Evolutionary conservation across 202 grass and related monocot species (phyloP).

Genomic region (Saccharum hybrid): DNA sequence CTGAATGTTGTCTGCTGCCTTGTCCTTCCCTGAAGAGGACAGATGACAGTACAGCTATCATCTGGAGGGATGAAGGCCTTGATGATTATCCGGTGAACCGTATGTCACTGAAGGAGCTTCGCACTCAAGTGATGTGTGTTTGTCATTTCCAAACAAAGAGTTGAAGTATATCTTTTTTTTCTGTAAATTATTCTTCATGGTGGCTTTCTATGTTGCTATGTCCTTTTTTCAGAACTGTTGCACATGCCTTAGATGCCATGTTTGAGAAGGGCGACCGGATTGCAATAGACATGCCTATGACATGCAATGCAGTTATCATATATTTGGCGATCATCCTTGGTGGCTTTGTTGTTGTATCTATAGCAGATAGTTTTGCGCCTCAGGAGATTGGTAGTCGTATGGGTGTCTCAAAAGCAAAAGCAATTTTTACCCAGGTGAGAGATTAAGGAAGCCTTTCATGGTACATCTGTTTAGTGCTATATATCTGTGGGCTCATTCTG

Average conservation of each 20-base stretch:
- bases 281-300: constrained; percentile 98
- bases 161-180: background rate
- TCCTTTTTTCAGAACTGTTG: constrained; percentile 69
- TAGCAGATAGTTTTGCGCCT: constrained; percentile 91
- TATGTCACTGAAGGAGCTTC: constrained; percentile 85
- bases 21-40: constrained; percentile 63
- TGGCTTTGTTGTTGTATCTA: constrained; percentile 90
- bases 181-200: background rate
- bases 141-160: constrained; percentile 10
- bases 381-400: constrained; percentile 79
- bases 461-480: background rate
- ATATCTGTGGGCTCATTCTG: constrained; percentile 11
- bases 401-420: constrained; percentile 71
- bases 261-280: constrained; percentile 78
- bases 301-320: constrained; percentile 86
- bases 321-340: constrained; percentile 84
- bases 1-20: constrained; percentile 86
- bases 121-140: constrained; percentile 72
- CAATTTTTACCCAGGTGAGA: constrained; percentile 91
- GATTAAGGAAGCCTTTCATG: background rate
- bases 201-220: constrained; percentile 25
- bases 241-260: constrained; percentile 80
- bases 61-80: constrained; percentile 86
- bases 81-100: constrained; percentile 76
- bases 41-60: constrained; percentile 81